Evolutionary conservation across 148 eudicot genomes (phyloP), one percentile per base, ranked within the genome.

Genomic region (Talinum fruticosum): DNA sequence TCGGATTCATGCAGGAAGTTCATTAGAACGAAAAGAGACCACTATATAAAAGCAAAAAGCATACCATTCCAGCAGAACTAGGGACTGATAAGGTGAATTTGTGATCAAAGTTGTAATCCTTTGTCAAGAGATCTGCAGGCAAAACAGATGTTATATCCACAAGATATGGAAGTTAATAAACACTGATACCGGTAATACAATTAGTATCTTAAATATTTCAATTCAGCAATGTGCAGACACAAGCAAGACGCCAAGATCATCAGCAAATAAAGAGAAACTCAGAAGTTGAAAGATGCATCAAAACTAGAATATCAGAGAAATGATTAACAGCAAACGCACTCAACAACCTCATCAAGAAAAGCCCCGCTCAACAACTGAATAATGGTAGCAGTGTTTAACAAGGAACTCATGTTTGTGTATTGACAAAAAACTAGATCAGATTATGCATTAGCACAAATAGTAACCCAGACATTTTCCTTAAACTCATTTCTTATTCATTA

Each of bases 21-120:
- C 74, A 78, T 34, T 53, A 24, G 21, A 28, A 65, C 32, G 23
- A 78, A 61, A 73, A 12, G 30, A 53, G 34, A 67, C 7, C 4
- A 24, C 23, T 26, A 73, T 34, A 69, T 18, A 33, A 54, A 13
- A n/a, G 41, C 74, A 69, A 41, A 66, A 38, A 34, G 1, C 88
- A 82, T 93, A 93, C 98, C 98, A 88, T 78, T 62, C 97, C 97
- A 83, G 84, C 84, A 47, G 91, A 83, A 81, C 90, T 90, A 16
- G 97, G 98, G 77, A 90, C 78, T 8, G 91, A 82, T 51, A 94
- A 78, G 36, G 85, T 79, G 76, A 94, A 81, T 82, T 92, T 94
- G 86, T 94, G 92, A 79, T 94, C 91, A 74, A 84, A 89, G 79
- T 88, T 90, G 92, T 94, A 94, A 84, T 94, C 98, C 86, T 81